Evolutionary conservation across 768 basidiomycete genomes (phyloP), one percentile per base, ranked within the genome.

Genomic region (Rhizopogon roseolus): DNA sequence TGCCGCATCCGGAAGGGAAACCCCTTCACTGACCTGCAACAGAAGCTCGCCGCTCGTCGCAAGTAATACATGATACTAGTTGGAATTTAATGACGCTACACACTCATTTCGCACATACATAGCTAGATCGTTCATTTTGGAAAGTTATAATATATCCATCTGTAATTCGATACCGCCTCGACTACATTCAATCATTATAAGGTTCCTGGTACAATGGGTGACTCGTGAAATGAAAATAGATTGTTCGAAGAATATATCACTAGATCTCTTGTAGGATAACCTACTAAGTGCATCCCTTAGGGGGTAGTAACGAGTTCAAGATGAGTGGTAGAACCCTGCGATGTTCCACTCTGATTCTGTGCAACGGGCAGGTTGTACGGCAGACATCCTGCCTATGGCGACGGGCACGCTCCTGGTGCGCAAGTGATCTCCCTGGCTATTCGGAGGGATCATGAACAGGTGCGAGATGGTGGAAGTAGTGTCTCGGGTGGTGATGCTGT

Each of bases 1-100:
- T 66, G 66, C 62, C 65, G 66, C 49, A 61, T 73, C 50, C 60
- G 59, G 34, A 60, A 10, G 46, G 55, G 41, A 52, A 65, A 54
- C 14, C 39, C 46, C 13, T n/a, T 55, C 17, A 25, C 46, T 16
- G 17, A 19, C 37, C 19, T 48, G 34, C 46, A 48, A 19, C 32
- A 48, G 34, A 48, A 48, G 22, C 19, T 48, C 5, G 46, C 46
- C 36, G 36, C 32, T 48, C 46, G 36, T 14, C 22, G 34, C 32
- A 48, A 48, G 34, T 48, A 36, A 36, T 22, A 22, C 19, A 25
- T 36, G 8, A 16, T 36, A 8, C 34, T 36, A 5, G 36, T 36
- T 3, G 9, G 14, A 25, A 48, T 19, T 6, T 48, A 48, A 48
- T 46, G 32, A 46, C 32, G 34, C 34, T 1, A 48, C 32, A 36